phyloP scores from a whole-genome alignment of 1,284 basidiomycete species.

The Leccinum glutinopallens region DNA sequence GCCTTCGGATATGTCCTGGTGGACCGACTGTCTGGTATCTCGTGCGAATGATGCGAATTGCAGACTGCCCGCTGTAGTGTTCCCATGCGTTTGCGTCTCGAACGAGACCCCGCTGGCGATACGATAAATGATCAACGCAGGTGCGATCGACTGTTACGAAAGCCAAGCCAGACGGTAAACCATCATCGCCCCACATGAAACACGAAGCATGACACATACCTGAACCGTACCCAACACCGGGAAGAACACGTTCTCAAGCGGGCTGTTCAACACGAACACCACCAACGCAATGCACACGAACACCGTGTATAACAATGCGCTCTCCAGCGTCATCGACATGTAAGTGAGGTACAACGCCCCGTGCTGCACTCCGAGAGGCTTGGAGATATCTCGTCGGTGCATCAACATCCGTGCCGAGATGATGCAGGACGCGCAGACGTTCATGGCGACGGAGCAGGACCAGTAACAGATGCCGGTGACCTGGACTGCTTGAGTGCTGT shows the following conservation, averaged over 20 bases:
- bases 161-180: neutral
- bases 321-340: conserved; percentile 32
- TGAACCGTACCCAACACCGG: conserved; percentile 25
- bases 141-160: conserved; percentile 17
- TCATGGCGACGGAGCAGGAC: conserved; percentile 22
- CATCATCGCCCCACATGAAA: neutral
- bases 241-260: conserved; percentile 23
- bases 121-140: conserved; percentile 27
- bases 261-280: conserved; percentile 22
- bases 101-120: conserved; percentile 24
- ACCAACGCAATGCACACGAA: conserved; percentile 19
- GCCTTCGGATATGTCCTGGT: conserved; percentile 1
- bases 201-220: conserved; percentile 15
- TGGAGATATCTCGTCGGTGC: conserved; percentile 15
- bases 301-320: conserved; percentile 24
- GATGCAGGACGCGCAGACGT: conserved; percentile 17
- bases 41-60: conserved; percentile 11
- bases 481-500: conserved; percentile 19
- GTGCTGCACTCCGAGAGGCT: conserved; percentile 14
- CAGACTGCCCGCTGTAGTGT: conserved; percentile 5
- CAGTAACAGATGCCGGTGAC: conserved; percentile 20
- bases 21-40: neutral
- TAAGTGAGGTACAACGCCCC: conserved; percentile 26
- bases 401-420: conserved; percentile 24
- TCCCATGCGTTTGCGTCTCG: conserved; percentile 15